These are phyloP conservation scores for Niveomyces coronatus DNA, from an alignment of 2,329 filamentous ascomycete species.

Conservation along the genomic window DNA sequence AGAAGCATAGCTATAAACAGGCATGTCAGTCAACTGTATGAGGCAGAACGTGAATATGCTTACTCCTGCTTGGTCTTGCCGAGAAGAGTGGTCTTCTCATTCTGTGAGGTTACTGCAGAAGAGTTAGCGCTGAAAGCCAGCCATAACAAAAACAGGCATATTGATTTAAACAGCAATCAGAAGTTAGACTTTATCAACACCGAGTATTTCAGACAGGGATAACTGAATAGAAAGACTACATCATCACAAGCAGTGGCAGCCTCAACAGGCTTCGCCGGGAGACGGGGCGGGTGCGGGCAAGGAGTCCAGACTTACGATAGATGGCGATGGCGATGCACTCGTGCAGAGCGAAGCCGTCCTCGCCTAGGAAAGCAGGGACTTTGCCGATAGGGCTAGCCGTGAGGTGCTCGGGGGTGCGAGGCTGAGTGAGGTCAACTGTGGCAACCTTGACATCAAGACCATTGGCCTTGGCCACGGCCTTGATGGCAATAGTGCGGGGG, in stretches of 20 bases:
- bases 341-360: slow-evolving; percentile 80
- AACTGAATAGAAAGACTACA: slow-evolving; percentile 72
- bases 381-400: slow-evolving; percentile 82
- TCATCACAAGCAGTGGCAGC: slow-evolving; percentile 47
- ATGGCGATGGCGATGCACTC: slow-evolving; percentile 94
- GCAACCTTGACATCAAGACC: slow-evolving; percentile 84
- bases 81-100: slow-evolving; percentile 98
- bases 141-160: slow-evolving; percentile 17
- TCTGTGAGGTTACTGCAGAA: slow-evolving; percentile 83
- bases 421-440: slow-evolving; percentile 54
- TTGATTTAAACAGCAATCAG: slow-evolving; percentile 42
- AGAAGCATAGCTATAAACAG: slow-evolving; percentile 60
- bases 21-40: not conserved
- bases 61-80: slow-evolving; percentile 99
- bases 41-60: slow-evolving; percentile 20
- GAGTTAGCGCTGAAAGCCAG: slow-evolving; percentile 25
- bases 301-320: slow-evolving; percentile 70
- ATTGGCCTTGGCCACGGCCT: slow-evolving; percentile 95
- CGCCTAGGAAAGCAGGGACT: slow-evolving; percentile 85
- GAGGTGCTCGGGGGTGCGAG: slow-evolving; percentile 61
- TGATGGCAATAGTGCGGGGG: slow-evolving; percentile 78
- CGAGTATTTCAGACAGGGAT: slow-evolving; percentile 89
- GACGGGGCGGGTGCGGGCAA: slow-evolving; percentile 19
- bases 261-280: slow-evolving; percentile 4
- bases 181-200: slow-evolving; percentile 90